These are phyloP conservation scores for Acrodontium crateriforme DNA, from an alignment of 2,329 filamentous ascomycete genomes.

Conservation along the genomic window DNA sequence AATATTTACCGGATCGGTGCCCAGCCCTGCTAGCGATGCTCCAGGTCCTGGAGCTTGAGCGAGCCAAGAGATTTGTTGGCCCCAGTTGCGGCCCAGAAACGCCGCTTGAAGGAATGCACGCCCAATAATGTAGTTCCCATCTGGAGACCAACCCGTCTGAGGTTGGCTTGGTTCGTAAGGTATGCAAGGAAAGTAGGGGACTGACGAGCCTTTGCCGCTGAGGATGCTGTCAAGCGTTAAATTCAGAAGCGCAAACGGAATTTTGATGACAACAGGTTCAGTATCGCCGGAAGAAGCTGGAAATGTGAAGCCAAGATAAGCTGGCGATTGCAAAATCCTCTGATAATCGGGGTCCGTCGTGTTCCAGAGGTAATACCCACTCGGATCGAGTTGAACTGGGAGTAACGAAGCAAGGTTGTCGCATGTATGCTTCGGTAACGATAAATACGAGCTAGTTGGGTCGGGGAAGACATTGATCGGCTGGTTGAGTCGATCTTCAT, in stretches of 20 bases:
- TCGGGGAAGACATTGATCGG: background rate
- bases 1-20: conserved; percentile 1
- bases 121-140: conserved; percentile 23
- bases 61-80: conserved; percentile 22
- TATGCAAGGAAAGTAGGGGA: conserved; percentile 31
- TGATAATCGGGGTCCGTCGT: conserved; percentile 18
- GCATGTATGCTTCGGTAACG: conserved; percentile 2
- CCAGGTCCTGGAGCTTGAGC: conserved; percentile 29
- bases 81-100: conserved; percentile 30
- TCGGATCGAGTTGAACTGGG: background rate
- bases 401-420: conserved; percentile 1
- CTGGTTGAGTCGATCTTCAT: background rate
- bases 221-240: conserved; percentile 23
- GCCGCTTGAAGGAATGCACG: conserved; percentile 35
- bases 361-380: conserved; percentile 17
- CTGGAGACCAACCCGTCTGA: background rate
- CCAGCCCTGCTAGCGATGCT: background rate
- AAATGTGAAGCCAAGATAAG: conserved; percentile 30
- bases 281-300: conserved; percentile 13
- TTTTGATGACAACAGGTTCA: conserved; percentile 27
- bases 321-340: conserved; percentile 27
- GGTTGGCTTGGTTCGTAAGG: conserved; percentile 10
- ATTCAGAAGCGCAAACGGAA: conserved; percentile 24
- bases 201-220: conserved; percentile 19
- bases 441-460: background rate